Evolutionary conservation across 1,139 yeast genomes (phyloP), one percentile per base, ranked within the genome.

Genomic region (Zygoascus hellenicus): DNA sequence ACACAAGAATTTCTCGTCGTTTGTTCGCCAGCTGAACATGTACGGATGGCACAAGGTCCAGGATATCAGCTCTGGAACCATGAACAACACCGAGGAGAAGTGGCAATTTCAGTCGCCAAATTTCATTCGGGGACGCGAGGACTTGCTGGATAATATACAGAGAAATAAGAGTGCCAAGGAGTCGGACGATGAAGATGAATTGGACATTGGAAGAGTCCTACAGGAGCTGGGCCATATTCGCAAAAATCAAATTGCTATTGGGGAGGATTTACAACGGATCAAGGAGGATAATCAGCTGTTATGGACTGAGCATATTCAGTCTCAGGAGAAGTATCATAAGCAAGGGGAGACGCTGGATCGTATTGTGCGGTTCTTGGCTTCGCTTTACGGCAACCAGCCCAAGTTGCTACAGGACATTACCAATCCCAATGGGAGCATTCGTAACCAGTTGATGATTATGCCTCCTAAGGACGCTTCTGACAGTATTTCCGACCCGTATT

Each of bases 31-130:
- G 63, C 74, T 92, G 61, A 92, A 92, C 67, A 92, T 92, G 95
- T 92, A 92, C 62, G 98, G 97, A 34, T 92, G 96, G 89, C 97
- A 92, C 68, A 92, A 92, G 67, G 92, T 92, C 6, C 94, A 80
- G 64, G 95, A 83, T 65, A 78, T 82, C 46, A 81, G 68, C 43
- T 74, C 78, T 26, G 92, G 92, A 1, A 76, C 86, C 2, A 67
- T 84, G 67, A 51, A 54, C 38, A 71, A 72, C 48, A 69, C 68
- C 31, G 81, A 77, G 44, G 89, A 81, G 55, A 63, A 68, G 58
- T 81, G 86, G 85, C 89, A 84, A 63, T 87, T 87, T 67, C 83
- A 83, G 60, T 84, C 86, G 15, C 89, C 92, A n/a, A 75, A 81
- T 61, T 89, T 89, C 61, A 71, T 81, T 40, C 74, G 78, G 44